These are phyloP conservation scores for Fraxinus excelsior DNA, from an alignment of 257 asterid species.

Conservation along the genomic window DNA sequence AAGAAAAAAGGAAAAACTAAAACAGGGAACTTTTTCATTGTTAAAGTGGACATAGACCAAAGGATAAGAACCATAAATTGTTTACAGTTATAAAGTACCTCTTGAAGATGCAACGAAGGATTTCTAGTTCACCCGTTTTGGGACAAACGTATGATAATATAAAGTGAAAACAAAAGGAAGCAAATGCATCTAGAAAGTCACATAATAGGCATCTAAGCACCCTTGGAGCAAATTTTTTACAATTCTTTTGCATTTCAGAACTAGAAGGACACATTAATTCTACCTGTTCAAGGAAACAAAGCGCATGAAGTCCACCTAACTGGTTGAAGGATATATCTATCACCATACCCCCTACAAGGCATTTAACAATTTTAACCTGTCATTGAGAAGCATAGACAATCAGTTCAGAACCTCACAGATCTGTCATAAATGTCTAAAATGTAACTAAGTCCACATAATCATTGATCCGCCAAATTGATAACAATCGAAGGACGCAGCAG, in stretches of 20 bases:
- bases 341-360: slow-evolving; percentile 69
- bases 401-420: slow-evolving; percentile 1
- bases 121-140: not conserved
- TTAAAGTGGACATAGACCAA: not conserved
- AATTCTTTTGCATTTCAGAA: slow-evolving; percentile 10
- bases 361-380: slow-evolving; percentile 93
- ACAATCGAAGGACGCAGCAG: not conserved
- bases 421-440: slow-evolving; percentile 4
- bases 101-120: not conserved
- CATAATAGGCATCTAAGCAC: not conserved
- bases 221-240: not conserved
- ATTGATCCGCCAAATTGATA: slow-evolving; percentile 1
- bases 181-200: slow-evolving; percentile 7
- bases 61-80: not conserved
- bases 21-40: not conserved
- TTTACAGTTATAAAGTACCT: not conserved
- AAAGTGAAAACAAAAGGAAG: not conserved
- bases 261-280: not conserved
- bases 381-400: slow-evolving; percentile 34
- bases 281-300: slow-evolving; percentile 95
- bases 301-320: slow-evolving; percentile 86
- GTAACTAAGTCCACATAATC: slow-evolving; percentile 7
- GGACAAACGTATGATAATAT: not conserved
- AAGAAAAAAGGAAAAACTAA: not conserved
- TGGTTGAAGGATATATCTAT: slow-evolving; percentile 91